Base-by-base conservation (phyloP, 23 red algal species). In the Agarophyton chilense region DNA sequence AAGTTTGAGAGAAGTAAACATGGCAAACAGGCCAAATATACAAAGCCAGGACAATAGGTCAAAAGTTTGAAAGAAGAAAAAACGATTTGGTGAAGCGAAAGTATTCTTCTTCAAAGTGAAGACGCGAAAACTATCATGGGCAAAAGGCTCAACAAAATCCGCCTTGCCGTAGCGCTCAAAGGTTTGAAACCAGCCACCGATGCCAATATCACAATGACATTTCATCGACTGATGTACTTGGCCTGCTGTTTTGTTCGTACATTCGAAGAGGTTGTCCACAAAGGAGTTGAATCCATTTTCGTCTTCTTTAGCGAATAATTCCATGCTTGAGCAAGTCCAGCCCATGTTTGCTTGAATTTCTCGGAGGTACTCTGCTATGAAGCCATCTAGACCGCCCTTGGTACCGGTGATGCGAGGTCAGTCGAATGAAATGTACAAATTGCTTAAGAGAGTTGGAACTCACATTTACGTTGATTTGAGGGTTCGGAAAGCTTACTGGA, bases 1-100 rank as follows among this genome's bases (percentile, higher is more conserved):
- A 12, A 86, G 16, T 1, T 86, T 86, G 62, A 86, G 62, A 50
- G 51, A 10, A 1, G 62, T 68, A 86, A 86, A 86, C 10, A 86
- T 38, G 33, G 33, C 35, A 6, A 86, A 45, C 14, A 86, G 17
- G 24, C 62, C 62, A 24, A 35, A 24, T 3, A 86, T 86, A 18
- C n/a, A n/a, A 51, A 86, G 21, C 82, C 82, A 86, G 2, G 66
- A 35, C 2, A 14, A 1, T 2, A 24, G 4, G 25, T 41, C 45
- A 45, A 86, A 86, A 4, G 82, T 52, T 4, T 33, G n/a, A 12
- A 86, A 6, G 62, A 86, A 86, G 60, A 86, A 86, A 31, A 31
- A 31, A 13, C 62, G 12, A 11, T 44, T 45, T 11, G 28, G n/a
- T 32, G 82, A 55, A 3, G 28, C 26, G 10, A 25, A 43, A 13